Percentiles rank a stretch among this genome's conserved stretches.
Evolutionary conservation across 2,329 filamentous ascomycete species (phyloP).

Genomic region (Exophiala mesophila): DNA sequence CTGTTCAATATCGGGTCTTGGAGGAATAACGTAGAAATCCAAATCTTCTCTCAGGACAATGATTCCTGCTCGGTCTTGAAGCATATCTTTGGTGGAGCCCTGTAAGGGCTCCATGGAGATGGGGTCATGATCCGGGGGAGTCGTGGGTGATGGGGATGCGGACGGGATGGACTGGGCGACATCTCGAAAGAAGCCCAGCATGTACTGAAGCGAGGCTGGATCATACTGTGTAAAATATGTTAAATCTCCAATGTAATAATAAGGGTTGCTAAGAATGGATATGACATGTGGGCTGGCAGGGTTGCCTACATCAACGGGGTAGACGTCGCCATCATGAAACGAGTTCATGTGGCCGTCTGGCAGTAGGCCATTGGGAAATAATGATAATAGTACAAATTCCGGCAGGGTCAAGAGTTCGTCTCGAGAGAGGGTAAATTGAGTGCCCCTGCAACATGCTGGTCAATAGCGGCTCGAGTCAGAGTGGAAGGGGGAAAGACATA

Average conservation of each 20-base stretch:
- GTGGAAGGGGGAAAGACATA: constrained; percentile 6
- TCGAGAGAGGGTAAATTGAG: constrained; percentile 85
- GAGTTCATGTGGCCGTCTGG: constrained; percentile 94
- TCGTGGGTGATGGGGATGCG: constrained; percentile 61
- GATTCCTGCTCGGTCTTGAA: constrained; percentile 86
- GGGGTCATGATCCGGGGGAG: constrained; percentile 56
- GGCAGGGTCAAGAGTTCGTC: constrained; percentile 93
- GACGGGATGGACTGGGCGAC: constrained; percentile 94
- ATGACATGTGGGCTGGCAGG: constrained; percentile 23
- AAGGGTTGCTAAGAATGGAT: constrained; percentile 26
- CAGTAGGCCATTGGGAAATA: constrained; percentile 97
- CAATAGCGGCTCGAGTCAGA: constrained; percentile 22
- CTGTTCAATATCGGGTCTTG: constrained; percentile 74
- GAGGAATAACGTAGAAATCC: constrained; percentile 96
- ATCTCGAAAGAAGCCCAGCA: constrained; percentile 96
- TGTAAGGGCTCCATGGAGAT: constrained; percentile 70
- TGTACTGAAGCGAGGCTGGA: constrained; percentile 91
- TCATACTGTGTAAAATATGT: constrained; percentile 71
- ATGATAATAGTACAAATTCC: constrained; percentile 93
- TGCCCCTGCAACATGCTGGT: constrained; percentile 59
- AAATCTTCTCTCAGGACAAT: constrained; percentile 94
- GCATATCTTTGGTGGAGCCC: constrained; percentile 66
- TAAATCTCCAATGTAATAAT: constrained; percentile 45
- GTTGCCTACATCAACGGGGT: constrained; percentile 88
- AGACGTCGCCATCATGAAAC: constrained; percentile 87